Evolutionary conservation across 2,329 filamentous ascomycete genomes (phyloP).

Genomic region (Scorias spongiosa): DNA sequence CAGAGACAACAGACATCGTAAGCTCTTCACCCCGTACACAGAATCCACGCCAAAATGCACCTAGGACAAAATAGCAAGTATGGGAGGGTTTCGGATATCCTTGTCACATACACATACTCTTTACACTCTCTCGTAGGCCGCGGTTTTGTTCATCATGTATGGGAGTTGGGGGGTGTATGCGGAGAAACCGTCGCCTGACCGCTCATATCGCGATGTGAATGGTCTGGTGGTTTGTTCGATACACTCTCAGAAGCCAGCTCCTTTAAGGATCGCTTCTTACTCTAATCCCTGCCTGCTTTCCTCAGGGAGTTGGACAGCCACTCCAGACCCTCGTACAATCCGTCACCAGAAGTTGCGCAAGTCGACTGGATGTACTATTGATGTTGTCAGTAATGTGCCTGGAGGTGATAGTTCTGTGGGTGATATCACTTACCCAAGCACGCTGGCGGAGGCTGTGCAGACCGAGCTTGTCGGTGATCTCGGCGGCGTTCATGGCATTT

Average conservation of each 20-base stretch:
- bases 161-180: no score
- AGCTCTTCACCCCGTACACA: not conserved
- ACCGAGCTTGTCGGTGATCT: conserved; percentile 99
- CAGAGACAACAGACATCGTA: not conserved
- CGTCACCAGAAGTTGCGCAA: conserved; percentile 95
- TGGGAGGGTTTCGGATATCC: not conserved
- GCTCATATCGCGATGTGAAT: no score
- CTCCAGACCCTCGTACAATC: conserved; percentile 95
- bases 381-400: not conserved
- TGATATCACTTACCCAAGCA: conserved; percentile 67
- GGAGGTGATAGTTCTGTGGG: not conserved
- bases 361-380: conserved; percentile 92
- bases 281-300: conserved; percentile 27
- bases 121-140: not conserved
- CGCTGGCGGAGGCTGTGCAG: conserved; percentile 98
- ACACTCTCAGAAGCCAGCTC: no score
- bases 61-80: not conserved
- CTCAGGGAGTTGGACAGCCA: conserved; percentile 40
- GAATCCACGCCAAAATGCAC: not conserved
- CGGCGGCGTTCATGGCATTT: conserved; percentile 98
- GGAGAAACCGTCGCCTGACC: no score
- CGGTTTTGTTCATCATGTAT: not conserved
- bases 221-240: no score
- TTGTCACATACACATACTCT: not conserved
- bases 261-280: no score